phyloP scores from a whole-genome alignment of 768 basidiomycete species.

The Pleurotus citrinopileatus region DNA sequence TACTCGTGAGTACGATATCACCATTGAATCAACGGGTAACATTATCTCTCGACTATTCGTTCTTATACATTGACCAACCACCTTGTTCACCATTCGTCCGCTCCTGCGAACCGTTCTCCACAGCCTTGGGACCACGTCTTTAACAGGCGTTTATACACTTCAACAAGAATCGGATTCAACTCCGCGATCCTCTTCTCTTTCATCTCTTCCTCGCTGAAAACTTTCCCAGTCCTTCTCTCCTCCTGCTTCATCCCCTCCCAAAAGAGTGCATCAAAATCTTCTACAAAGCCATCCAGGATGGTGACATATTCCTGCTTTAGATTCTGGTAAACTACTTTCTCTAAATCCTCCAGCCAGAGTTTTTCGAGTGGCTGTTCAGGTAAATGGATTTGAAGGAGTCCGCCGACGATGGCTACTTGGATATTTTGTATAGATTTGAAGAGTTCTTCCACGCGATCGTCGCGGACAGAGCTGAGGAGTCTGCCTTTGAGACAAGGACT shows the following conservation, averaged over 20 bases:
- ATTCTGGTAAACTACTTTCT: background rate
- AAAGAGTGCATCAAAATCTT: slow-evolving; percentile 3
- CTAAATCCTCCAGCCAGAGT: background rate
- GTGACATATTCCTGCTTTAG: slow-evolving; percentile 4
- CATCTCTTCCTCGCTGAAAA: background rate
- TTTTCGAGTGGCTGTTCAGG: background rate
- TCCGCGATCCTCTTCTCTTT: background rate
- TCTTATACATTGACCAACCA: background rate
- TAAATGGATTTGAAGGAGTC: slow-evolving; percentile 6
- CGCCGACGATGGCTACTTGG: slow-evolving; percentile 5
- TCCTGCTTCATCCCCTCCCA: background rate
- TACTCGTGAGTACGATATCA: too few relatives aligned
- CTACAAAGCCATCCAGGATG: background rate
- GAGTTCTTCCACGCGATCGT: background rate
- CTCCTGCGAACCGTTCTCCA: background rate
- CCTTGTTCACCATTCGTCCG: too few relatives aligned
- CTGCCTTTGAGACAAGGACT: background rate
- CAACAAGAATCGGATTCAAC: background rate
- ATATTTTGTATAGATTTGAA: background rate
- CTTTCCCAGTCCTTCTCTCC: background rate
- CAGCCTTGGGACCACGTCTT: background rate
- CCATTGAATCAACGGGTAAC: too few relatives aligned
- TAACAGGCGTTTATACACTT: background rate
- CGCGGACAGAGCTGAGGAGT: background rate
- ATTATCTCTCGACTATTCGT: too few relatives aligned